Base-by-base conservation (phyloP, 2,329 filamentous ascomycete species). In the Hypoxylon sp. region DNA sequence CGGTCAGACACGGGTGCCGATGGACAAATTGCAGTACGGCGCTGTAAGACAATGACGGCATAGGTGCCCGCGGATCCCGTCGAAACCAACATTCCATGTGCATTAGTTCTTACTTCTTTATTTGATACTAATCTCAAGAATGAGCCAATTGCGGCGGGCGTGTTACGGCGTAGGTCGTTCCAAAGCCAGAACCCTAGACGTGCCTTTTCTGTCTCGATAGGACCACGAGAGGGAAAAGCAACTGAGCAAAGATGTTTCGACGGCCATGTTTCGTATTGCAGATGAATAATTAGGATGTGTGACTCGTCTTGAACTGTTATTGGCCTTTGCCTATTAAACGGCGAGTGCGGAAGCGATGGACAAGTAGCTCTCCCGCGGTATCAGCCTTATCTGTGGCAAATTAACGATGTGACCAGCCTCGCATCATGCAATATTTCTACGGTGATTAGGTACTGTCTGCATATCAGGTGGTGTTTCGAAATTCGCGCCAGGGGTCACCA, bases 21-120 rank as follows among this genome's bases (percentile, higher is more conserved):
- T 18, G 28, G 36, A 24, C 45, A 46, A 51, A 50, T 42, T 28
- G 16, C 44, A 48, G 36, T 38, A 22, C 22, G 14, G n/a, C 11
- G 18, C n/a, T 46, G 44, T 45, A 33, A 57, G 44, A 62, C 33
- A 52, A 56, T 60, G 62, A 68, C 58, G 61, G 53, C 57, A 62
- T n/a, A n/a, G n/a, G n/a, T 61, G 36, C 49, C 61, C 61, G 38
- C 38, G 38, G 42, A 49, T 52, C 30, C 49, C 50, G 28, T 57
- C 30, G 40, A 16, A 26, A 12, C 11, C 9, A 8, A 16, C 51
- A 45, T 46, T 46, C 51, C 18, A 20, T 26, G 16, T 18, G 16
- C 18, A 42, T 53, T 30, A 9, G 16, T 16, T 40, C 16, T 40
- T 18, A 38, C 18, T 44, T 38, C 40, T 33, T 22, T 26, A 40